These are phyloP conservation scores for Neonothopanus nambi DNA, from an alignment of 1,284 basidiomycete species.

Conservation along the genomic window DNA sequence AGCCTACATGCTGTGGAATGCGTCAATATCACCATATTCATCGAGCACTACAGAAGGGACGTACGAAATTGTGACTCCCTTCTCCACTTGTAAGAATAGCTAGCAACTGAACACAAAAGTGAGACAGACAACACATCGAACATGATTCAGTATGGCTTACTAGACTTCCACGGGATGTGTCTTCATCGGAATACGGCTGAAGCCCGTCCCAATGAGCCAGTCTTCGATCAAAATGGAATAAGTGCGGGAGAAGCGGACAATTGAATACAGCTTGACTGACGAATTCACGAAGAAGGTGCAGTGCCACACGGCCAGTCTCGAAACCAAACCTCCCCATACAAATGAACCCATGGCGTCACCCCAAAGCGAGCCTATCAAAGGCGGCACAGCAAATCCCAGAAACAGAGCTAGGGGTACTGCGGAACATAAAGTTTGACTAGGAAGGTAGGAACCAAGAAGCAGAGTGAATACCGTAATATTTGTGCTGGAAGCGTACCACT, in stretches of 20 bases:
- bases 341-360: conserved; percentile 62
- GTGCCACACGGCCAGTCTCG: conserved; percentile 70
- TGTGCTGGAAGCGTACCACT: conserved; percentile 78
- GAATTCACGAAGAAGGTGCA: conserved; percentile 82
- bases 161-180: conserved; percentile 74
- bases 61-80: conserved; percentile 78
- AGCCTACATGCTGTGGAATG: conserved; percentile 31
- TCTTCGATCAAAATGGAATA: conserved; percentile 32
- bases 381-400: conserved; percentile 60
- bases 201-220: conserved; percentile 79
- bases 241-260: background rate
- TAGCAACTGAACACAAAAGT: conserved; percentile 46
- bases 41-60: conserved; percentile 23
- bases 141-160: conserved; percentile 35
- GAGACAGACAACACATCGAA: background rate
- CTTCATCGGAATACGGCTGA: conserved; percentile 77
- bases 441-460: background rate
- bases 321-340: conserved; percentile 69
- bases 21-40: background rate
- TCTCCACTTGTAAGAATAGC: conserved; percentile 75
- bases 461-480: conserved; percentile 53
- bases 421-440: background rate
- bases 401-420: conserved; percentile 61
- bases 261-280: conserved; percentile 35
- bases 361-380: conserved; percentile 55